Conservation (phyloP, 1,284 basidiomycete genomes). For the Athelia sp. region DNA sequence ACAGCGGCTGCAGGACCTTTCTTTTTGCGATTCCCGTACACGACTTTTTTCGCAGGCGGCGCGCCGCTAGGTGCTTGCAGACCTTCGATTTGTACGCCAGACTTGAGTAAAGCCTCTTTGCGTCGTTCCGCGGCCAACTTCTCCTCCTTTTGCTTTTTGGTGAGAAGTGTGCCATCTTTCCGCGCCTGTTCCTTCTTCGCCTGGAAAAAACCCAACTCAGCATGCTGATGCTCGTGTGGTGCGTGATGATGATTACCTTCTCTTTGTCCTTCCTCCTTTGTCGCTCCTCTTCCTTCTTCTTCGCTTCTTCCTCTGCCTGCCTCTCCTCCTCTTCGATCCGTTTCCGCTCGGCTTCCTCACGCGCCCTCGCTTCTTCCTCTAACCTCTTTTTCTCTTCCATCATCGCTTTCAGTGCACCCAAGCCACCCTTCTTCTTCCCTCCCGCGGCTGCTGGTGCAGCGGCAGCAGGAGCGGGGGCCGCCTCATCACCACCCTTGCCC, state of each 20-base stretch:
- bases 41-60: constrained; percentile 58
- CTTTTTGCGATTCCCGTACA: constrained; percentile 79
- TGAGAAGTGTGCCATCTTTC: constrained; percentile 88
- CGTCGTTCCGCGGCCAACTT: constrained; percentile 88
- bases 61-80: constrained; percentile 54
- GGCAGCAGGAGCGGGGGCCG: constrained; percentile 36
- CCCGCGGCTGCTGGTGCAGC: constrained; percentile 33
- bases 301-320: constrained; percentile 71
- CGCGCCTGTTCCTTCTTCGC: constrained; percentile 80
- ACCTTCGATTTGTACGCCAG: constrained; percentile 89
- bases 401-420: constrained; percentile 73
- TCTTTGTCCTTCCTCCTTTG: constrained; percentile 86
- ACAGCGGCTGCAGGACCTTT: constrained; percentile 44
- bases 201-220: constrained; percentile 31
- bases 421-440: constrained; percentile 71
- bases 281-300: constrained; percentile 77
- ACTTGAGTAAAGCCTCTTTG: constrained; percentile 85
- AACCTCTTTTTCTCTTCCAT: constrained; percentile 87
- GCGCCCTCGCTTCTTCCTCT: constrained; percentile 72
- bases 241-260: constrained; percentile 48
- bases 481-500: constrained; percentile 71
- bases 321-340: constrained; percentile 85
- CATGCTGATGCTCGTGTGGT: not conserved
- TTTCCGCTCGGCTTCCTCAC: constrained; percentile 70
- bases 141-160: constrained; percentile 96